Evolutionary conservation across 805 yeast genomes (phyloP), one percentile per base, ranked within the genome.

Genomic region (Candida manassasensis): DNA sequence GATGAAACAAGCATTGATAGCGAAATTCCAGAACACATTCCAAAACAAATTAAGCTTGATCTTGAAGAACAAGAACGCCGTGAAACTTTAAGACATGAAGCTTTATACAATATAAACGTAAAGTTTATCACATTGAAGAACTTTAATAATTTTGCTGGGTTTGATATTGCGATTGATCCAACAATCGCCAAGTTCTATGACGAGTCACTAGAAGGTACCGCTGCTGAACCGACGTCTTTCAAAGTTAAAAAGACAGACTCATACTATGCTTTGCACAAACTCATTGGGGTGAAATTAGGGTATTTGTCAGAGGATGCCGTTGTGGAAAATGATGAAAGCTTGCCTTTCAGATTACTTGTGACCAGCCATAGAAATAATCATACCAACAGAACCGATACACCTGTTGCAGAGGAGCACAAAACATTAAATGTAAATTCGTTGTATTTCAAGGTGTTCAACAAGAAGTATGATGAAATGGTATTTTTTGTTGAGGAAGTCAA

Each of bases 161-260:
- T 84, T 50, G 96, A 88, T 54, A 52, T 83, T 11, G 85, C 81
- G 9, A 80, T 86, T 3, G 84, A 84, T 65, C 71, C 74, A 10
- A 56, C 66, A 0, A 53, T 52, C 34, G 48, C 47, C 8, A 63
- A 65, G 29, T 64, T 66, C 29, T 79, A 63, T 44, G 73, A 73
- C 31, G 71, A 74, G 19, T 73, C 67, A 1, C 53, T 75, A n/a
- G 16, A 38, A 7, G 42, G 40, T 9, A 32, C 34, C 4, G 25
- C 19, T 14, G 69, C 67, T 44, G 69, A 67, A 24, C 81, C 93
- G 0, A 8, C 63, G 2, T 48, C 56, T 3, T 49, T 81, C 27
- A 75, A 73, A 51, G 66, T 81, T 2, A 64, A 75, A 45, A 83
- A 79, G 52, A 72, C 78, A 0, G 72, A 73, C 24, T 66, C 75